Conservation (phyloP, 805 yeast species). For the Candida argentea region DNA sequence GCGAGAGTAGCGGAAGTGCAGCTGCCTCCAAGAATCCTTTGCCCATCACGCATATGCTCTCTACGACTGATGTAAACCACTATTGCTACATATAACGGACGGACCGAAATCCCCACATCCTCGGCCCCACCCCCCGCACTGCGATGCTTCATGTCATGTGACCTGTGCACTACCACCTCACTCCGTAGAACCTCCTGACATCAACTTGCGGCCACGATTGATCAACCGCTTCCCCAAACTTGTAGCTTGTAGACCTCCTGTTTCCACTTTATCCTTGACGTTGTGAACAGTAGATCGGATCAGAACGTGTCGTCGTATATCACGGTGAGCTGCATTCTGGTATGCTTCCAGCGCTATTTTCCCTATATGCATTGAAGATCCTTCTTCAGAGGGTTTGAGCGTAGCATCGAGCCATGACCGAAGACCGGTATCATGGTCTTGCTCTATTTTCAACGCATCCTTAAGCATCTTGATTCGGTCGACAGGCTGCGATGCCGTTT, state of each 20-base stretch:
- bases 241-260: conserved; percentile 40
- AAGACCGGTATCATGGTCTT: conserved; percentile 45
- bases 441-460: conserved; percentile 33
- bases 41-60: conserved; percentile 1
- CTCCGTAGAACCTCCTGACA: conserved; percentile 12
- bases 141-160: no score
- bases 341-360: conserved; percentile 55
- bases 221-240: conserved; percentile 45
- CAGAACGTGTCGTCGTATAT: conserved; percentile 37
- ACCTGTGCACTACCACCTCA: no score
- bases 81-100: no score
- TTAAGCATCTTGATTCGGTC: conserved; percentile 32
- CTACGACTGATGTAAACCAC: no score
- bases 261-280: conserved; percentile 40
- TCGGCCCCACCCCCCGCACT: no score
- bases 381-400: conserved; percentile 24
- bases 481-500: conserved; percentile 28
- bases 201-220: conserved; percentile 44
- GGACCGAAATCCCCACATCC: no score
- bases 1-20: conserved; percentile 15
- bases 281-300: conserved; percentile 38
- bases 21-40: conserved; percentile 1
- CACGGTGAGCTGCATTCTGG: conserved; percentile 50
- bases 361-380: conserved; percentile 35
- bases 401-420: conserved; percentile 44